Evolutionary conservation across 2,329 filamentous ascomycete species (phyloP).

Genomic region (Talaromyces atroroseus): DNA sequence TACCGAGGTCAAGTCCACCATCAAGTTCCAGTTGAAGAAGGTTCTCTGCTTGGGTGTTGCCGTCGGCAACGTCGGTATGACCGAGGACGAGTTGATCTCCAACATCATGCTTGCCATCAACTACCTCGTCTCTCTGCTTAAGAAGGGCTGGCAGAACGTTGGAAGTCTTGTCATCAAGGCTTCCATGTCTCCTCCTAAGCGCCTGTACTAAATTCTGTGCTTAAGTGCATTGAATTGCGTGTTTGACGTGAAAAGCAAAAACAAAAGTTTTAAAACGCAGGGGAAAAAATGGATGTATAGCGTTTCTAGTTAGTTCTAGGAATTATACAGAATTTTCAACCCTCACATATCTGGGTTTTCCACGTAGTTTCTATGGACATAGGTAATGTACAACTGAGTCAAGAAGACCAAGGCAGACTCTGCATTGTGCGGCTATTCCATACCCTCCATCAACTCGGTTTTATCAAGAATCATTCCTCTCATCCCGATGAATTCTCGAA

Average conservation of each 20-base stretch:
- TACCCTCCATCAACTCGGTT: constrained; percentile 86
- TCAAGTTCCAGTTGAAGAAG: constrained; percentile 99
- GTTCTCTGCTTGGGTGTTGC: constrained; percentile 99
- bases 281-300: constrained; percentile 8
- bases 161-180: constrained; percentile 99
- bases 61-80: constrained; percentile 98
- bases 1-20: constrained; percentile 99
- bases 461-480: constrained; percentile 87
- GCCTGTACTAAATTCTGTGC: constrained; percentile 71
- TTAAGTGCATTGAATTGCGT: constrained; percentile 21
- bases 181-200: constrained; percentile 97
- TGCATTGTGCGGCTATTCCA: constrained; percentile 53
- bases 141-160: constrained; percentile 99
- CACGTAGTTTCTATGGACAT: background rate
- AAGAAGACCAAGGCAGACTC: background rate
- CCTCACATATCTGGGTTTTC: background rate
- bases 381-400: background rate
- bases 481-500: constrained; percentile 76
- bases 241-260: background rate
- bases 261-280: background rate
- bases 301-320: constrained; percentile 12
- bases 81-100: constrained; percentile 85
- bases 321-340: background rate
- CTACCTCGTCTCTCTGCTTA: constrained; percentile 98
- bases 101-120: constrained; percentile 99